phyloP scores from a whole-genome alignment of 352 stramenopile genomes.

The Pythium rhizo-oryzae region DNA sequence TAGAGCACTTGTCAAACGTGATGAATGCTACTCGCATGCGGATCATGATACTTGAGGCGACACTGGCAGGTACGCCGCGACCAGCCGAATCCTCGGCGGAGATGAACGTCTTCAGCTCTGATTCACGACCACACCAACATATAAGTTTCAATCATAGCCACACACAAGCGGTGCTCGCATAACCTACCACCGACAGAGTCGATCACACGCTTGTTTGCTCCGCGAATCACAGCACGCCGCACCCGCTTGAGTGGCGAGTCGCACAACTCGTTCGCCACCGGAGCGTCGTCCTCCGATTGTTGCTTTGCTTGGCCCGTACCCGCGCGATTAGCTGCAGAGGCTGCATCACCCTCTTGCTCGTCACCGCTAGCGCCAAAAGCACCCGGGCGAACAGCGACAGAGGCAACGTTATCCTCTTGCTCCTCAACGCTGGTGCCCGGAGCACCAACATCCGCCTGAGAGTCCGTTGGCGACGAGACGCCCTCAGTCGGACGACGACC shows the following conservation, averaged over 20 bases:
- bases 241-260: neutral
- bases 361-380: too few species aligned
- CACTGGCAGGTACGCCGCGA: neutral
- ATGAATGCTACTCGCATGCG: constrained; percentile 5
- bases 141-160: too few species aligned
- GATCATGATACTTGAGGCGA: neutral
- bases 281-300: too few species aligned
- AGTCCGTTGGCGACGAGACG: too few species aligned
- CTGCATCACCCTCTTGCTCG: too few species aligned
- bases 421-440: too few species aligned
- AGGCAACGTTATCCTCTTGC: too few species aligned
- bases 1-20: neutral
- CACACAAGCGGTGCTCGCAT: neutral
- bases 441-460: too few species aligned
- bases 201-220: neutral
- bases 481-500: too few species aligned
- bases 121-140: neutral
- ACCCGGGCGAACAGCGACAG: too few species aligned
- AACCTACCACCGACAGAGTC: neutral
- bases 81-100: neutral
- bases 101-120: neutral
- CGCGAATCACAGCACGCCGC: neutral
- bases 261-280: neutral
- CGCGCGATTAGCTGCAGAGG: too few species aligned
- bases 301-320: too few species aligned